phyloP scores from a whole-genome alignment of 352 stramenopile species.

The Pilasporangium apinafurcum region DNA sequence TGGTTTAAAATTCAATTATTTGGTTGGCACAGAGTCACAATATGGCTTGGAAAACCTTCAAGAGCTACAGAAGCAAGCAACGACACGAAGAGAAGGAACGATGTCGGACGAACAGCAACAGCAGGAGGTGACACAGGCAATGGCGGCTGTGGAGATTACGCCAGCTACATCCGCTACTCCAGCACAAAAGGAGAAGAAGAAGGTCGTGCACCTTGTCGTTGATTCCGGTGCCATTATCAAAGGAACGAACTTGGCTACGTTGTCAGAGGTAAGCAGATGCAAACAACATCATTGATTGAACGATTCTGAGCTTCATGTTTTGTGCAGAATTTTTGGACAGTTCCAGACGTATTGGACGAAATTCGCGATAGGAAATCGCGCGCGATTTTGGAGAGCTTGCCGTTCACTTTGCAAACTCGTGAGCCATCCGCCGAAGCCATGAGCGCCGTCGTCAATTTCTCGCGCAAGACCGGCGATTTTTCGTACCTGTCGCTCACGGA shows the following conservation, averaged over 20 bases:
- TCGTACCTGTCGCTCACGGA: slow-evolving; percentile 79
- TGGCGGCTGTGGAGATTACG: neutral
- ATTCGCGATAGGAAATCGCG: slow-evolving; percentile 81
- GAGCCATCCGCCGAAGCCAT: slow-evolving; percentile 79
- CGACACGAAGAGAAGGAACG: neutral
- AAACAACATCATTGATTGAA: neutral
- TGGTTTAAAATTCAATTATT: slow-evolving; percentile 19
- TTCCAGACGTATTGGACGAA: slow-evolving; percentile 76
- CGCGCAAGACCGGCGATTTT: slow-evolving; percentile 84
- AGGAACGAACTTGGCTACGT: slow-evolving; percentile 58
- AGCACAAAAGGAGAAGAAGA: slow-evolving; percentile 28
- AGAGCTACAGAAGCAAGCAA: neutral
- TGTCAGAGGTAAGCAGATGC: slow-evolving; percentile 49
- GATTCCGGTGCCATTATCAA: slow-evolving; percentile 88
- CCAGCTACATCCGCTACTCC: slow-evolving; percentile 1
- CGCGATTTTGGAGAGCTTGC: slow-evolving; percentile 56
- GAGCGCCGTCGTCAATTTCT: slow-evolving; percentile 74
- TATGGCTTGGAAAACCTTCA: too few species aligned
- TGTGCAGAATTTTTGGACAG: slow-evolving; percentile 76
- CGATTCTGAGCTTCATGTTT: slow-evolving; percentile 1
- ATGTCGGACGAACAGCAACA: slow-evolving; percentile 6
- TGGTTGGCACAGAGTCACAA: slow-evolving; percentile 42
- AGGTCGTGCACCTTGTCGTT: slow-evolving; percentile 73
- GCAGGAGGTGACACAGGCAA: slow-evolving; percentile 4
- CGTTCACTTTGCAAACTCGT: slow-evolving; percentile 70